Base-by-base conservation (phyloP, 169 alveolate genomes). In the Theileria orientalis region DNA sequence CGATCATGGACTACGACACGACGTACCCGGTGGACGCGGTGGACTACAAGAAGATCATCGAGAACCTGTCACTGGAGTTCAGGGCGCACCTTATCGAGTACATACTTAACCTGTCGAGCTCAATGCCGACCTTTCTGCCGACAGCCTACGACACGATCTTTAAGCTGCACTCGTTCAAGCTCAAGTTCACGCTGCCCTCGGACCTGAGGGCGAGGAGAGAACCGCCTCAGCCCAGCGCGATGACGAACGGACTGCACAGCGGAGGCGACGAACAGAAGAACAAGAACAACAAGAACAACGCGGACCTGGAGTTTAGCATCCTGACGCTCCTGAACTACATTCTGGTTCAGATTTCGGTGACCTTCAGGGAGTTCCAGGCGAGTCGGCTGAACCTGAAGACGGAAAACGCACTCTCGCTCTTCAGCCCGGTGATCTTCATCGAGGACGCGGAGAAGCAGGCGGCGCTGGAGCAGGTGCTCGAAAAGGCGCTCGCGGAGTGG, bases 371-470 rank as follows among this genome's bases (percentile, higher is more conserved):
- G 3, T 27, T 76, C 27, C 51, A 67, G n/a, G 46, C 42, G 42
- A 57, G 25, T 1, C 44, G 23, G n/a, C 29, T 76, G 23, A 42
- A 74, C 57, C 40, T 71, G 56, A 52, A 25, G 8, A 71, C 41
- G 21, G 83, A 71, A 3, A 62, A 42, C 8, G 13, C 67, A 1
- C 27, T 66, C 11, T 32, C 87, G 37, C 67, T 71, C 5, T 79
- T 79, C 23, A 56, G 87, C 35, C 87, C 87, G 23, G 64, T 71
- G 47, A 19, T 71, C 46, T 79, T 79, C 51, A 30, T 27, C 21
- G 64, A 71, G 27, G 87, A 79, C 7, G 19, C 25, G 19, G 83
- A 71, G 21, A 79, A 68, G 30, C 78, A 70, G 33, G 42, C 30
- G 11, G 87, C 83, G 16, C 23, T 71, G 1, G 87, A 79, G 2